These are phyloP conservation scores for Platanthera zijinensis DNA, from an alignment of 106 monocot genomes.

Conservation along the genomic window DNA sequence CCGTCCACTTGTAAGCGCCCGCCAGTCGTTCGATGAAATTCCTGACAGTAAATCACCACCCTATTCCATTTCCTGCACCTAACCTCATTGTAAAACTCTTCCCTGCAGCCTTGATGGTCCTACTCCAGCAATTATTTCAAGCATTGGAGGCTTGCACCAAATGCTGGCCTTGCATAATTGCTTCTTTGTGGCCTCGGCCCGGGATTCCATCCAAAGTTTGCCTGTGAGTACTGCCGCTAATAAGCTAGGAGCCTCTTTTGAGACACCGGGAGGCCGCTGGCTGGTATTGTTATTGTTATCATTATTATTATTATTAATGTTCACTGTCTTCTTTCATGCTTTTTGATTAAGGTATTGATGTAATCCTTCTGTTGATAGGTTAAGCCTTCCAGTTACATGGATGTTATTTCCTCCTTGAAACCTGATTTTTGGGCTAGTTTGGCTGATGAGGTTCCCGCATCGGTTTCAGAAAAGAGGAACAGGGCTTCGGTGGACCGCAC, in stretches of 20 bases:
- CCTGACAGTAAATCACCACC: neutral
- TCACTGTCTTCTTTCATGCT: neutral
- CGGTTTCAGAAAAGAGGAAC: slow-evolving; percentile 87
- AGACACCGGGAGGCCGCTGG: slow-evolving; percentile 74
- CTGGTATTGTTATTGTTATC: slow-evolving; percentile 25
- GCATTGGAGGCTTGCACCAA: slow-evolving; percentile 60
- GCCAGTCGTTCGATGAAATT: slow-evolving; percentile 16
- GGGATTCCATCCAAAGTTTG: slow-evolving; percentile 78
- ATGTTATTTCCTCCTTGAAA: slow-evolving; percentile 68
- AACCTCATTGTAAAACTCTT: neutral
- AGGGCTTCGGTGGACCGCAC: slow-evolving; percentile 81
- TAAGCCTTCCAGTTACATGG: slow-evolving; percentile 62
- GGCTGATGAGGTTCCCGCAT: slow-evolving; percentile 94
- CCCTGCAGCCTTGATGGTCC: slow-evolving; percentile 62
- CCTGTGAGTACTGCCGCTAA: slow-evolving; percentile 55
- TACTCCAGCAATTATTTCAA: slow-evolving; percentile 49
- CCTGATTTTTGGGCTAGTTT: slow-evolving; percentile 86
- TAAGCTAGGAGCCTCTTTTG: slow-evolving; percentile 85
- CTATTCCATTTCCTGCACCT: neutral
- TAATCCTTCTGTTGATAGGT: slow-evolving; percentile 29
- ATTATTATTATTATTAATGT: neutral
- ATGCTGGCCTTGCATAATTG: slow-evolving; percentile 64
- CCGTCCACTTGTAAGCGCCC: slow-evolving; percentile 74
- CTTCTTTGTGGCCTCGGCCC: slow-evolving; percentile 62
- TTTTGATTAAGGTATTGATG: neutral